Evolutionary conservation across 257 asterid species (phyloP).

Genomic region (Plantago major): DNA sequence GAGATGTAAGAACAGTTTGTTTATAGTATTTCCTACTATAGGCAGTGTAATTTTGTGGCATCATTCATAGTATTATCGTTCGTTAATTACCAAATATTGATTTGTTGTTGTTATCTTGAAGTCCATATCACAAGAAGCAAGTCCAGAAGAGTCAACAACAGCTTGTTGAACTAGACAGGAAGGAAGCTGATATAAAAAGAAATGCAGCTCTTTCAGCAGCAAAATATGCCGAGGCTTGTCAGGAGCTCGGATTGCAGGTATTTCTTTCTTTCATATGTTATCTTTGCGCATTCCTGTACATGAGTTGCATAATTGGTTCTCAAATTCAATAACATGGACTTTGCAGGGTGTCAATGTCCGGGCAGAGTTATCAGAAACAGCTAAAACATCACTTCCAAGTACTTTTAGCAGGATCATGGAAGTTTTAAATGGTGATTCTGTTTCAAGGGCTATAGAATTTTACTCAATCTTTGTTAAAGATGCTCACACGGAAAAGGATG

Average conservation of each 20-base stretch:
- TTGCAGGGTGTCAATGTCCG: constrained; percentile 78
- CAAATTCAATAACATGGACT: constrained; percentile 10
- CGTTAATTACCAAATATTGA: neutral
- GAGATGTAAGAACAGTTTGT: constrained; percentile 60
- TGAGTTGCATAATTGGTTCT: neutral
- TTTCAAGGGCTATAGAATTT: constrained; percentile 66
- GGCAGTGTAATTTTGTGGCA: too few species aligned
- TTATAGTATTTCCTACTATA: neutral
- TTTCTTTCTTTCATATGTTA: constrained; percentile 16
- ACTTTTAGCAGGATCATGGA: constrained; percentile 66
- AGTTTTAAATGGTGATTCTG: constrained; percentile 65
- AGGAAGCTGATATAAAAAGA: constrained; percentile 88
- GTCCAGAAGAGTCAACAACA: constrained; percentile 90
- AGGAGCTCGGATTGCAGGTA: constrained; percentile 92
- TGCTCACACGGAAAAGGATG: constrained; percentile 77
- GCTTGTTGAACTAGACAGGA: constrained; percentile 79
- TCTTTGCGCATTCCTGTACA: constrained; percentile 1
- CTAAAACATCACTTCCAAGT: constrained; percentile 65
- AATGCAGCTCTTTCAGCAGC: constrained; percentile 85
- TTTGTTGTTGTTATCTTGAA: constrained; percentile 22
- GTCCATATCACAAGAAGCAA: constrained; percentile 91
- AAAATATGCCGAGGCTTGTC: constrained; percentile 91
- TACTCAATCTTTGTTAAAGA: constrained; percentile 76
- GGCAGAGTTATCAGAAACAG: constrained; percentile 76
- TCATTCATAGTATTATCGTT: too few species aligned